Evolutionary conservation across 1,139 yeast species (phyloP).

Genomic region (Magnusiomyces tetraspermus): DNA sequence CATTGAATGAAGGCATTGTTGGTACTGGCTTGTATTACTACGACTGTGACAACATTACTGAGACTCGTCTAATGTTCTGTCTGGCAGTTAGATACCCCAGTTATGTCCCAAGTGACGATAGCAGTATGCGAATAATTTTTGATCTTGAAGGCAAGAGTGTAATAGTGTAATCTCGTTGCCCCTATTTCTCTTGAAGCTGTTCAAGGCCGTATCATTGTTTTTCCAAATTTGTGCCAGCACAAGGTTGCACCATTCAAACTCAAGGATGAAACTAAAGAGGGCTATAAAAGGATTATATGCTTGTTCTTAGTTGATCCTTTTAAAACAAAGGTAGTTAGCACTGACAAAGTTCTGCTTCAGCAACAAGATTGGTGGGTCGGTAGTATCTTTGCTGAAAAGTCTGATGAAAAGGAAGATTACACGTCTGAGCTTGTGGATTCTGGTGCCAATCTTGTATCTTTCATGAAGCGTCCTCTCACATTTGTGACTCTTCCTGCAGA

Average conservation of each 20-base stretch:
- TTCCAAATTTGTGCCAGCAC: constrained; percentile 39
- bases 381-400: neutral
- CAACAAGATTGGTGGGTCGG: constrained; percentile 36
- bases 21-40: constrained; percentile 40
- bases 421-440: neutral
- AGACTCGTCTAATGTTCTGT: constrained; percentile 34
- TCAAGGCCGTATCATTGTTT: constrained; percentile 32
- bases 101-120: constrained; percentile 35
- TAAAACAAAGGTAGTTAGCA: constrained; percentile 29
- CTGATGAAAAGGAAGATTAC: neutral
- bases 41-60: constrained; percentile 37
- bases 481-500: constrained; percentile 16
- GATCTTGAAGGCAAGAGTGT: constrained; percentile 30
- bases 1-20: constrained; percentile 38
- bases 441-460: neutral
- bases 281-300: constrained; percentile 38
- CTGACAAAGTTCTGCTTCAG: constrained; percentile 38
- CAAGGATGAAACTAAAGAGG: constrained; percentile 33
- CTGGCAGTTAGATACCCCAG: constrained; percentile 30
- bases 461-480: neutral
- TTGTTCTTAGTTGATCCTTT: constrained; percentile 38
- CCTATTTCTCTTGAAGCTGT: constrained; percentile 27
- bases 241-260: constrained; percentile 37
- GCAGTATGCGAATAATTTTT: constrained; percentile 21
- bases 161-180: constrained; percentile 26